Evolutionary conservation across 1,284 basidiomycete genomes (phyloP).

Genomic region (Pholiota adiposa): DNA sequence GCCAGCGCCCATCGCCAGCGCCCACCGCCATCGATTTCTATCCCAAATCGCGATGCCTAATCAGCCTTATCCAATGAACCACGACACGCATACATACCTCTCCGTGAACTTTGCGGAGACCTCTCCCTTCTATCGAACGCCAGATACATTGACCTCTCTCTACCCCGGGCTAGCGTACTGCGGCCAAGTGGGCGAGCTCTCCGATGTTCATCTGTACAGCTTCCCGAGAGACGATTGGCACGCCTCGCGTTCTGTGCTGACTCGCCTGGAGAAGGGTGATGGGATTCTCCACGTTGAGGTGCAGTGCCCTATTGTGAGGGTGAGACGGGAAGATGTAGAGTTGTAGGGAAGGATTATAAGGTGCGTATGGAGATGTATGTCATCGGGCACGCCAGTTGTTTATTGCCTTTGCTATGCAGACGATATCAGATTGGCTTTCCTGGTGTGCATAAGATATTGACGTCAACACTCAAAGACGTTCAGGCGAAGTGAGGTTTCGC

Average conservation of each 20-base stretch:
- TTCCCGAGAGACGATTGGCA: too few relatives aligned
- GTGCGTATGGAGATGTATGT: too few relatives aligned
- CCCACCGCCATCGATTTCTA: too few relatives aligned
- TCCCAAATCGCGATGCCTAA: slow-evolving; percentile 24
- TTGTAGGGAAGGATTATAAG: too few relatives aligned
- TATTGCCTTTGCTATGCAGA: too few relatives aligned
- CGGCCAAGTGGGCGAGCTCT: slow-evolving; percentile 43
- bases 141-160: slow-evolving; percentile 32
- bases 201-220: slow-evolving; percentile 45
- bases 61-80: slow-evolving; percentile 39
- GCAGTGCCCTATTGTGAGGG: slow-evolving; percentile 33
- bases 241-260: too few relatives aligned
- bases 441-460: too few relatives aligned
- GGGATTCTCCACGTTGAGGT: slow-evolving; percentile 35
- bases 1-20: too few relatives aligned
- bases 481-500: too few relatives aligned
- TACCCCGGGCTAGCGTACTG: slow-evolving; percentile 41
- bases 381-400: too few relatives aligned
- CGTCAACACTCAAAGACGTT: too few relatives aligned
- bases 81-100: slow-evolving; percentile 43
- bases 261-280: slow-evolving; percentile 22
- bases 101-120: slow-evolving; percentile 40
- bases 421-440: too few relatives aligned
- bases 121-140: slow-evolving; percentile 33
- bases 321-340: slow-evolving; percentile 37